Evolutionary conservation across 257 asterid species (phyloP), one percentile per base, ranked within the genome.

Genomic region (Plantago major): DNA sequence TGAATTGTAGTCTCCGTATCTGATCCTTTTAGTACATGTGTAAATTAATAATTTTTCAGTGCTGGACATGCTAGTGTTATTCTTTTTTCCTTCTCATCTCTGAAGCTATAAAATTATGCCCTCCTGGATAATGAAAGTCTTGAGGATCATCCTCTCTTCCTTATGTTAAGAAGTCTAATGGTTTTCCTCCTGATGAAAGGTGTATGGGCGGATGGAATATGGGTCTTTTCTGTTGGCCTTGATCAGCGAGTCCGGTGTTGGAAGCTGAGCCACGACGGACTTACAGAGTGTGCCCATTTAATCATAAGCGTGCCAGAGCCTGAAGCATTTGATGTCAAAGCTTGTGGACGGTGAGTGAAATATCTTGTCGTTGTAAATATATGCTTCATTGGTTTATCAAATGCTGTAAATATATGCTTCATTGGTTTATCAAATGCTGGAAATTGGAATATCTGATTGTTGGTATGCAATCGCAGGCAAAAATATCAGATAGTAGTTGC

Each of bases 211-310:
- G 96, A 86, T 19, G 95, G 99, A 65, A 64, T 46, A 47, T 92
- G 95, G 95, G 89, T 76, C n/a, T 88, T 92, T 65, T 86, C 95
- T 15, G 81, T 89, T 53, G 97, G 97, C 59, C 93, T 92, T 67
- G 99, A 92, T 78, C 97, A 92, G 78, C 96, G 97, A 10, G 65
- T 92, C 54, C 76, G 97, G 67, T 92, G 97, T 72, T 89, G 99
- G 98, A 78, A 69, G 55, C 56, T 81, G 17, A 64, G 72, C 56
- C 57, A 30, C 48, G 91, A 82, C 44, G 76, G 78, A 66, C 75
- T 92, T 37, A 62, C 66, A 3, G 96, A 92, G 77, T 62, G 18
- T 69, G 78, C 74, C 55, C 95, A 87, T 72, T 49, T 86, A 62
- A 72, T 89, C 55, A 78, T 84, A 53, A 86, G 95, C 37, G 97